Evolutionary conservation across 2,329 filamentous ascomycete genomes (phyloP), one percentile per base, ranked within the genome.

Genomic region (Coniochaeta sp.): DNA sequence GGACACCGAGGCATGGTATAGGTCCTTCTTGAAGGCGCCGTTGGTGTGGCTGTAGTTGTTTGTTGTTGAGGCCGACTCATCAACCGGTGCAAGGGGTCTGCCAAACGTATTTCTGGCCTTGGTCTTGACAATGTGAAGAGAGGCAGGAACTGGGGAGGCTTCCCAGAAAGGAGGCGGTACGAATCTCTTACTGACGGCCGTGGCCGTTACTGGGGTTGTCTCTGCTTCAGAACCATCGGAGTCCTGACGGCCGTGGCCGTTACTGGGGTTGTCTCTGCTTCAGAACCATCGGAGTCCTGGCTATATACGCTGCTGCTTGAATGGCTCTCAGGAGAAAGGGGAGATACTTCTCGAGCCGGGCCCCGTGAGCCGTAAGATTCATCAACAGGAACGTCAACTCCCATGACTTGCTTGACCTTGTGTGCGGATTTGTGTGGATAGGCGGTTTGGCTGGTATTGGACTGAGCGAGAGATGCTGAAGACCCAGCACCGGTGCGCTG

Each of bases 1-100:
- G 13, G 56, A 56, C 4, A 58, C 54, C n/a, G 60, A 55, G 9
- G 54, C 52, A 40, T 63, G 61, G 48, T 63, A 63, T 10, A 63
- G 55, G 35, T 61, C 60, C 27, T 58, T 52, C n/a, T 13, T 42
- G 38, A 26, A 42, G 20, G 18, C 20, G 12, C 38, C 38, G 20
- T 53, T 58, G 28, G 52, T 52, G 27, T 55, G 58, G 48, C 53
- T 56, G 48, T 38, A 32, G 48, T 26, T 32, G 30, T 35, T 50
- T 20, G 32, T 26, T 18, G 26, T 27, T 26, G 32, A 26, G 8
- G 18, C 22, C 18, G 20, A 22, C 38, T 42, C 22, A 2, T 42
- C 22, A 18, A 32, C 3, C 3, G 22, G 2, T 6, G 14, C 31
- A 42, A 6, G 31, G 5, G 2, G 10, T 5, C 24, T 16, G 5